Evolutionary conservation across 1,284 basidiomycete species (phyloP), one percentile per base, ranked within the genome.

Genomic region (Ceratobasidium sp.): DNA sequence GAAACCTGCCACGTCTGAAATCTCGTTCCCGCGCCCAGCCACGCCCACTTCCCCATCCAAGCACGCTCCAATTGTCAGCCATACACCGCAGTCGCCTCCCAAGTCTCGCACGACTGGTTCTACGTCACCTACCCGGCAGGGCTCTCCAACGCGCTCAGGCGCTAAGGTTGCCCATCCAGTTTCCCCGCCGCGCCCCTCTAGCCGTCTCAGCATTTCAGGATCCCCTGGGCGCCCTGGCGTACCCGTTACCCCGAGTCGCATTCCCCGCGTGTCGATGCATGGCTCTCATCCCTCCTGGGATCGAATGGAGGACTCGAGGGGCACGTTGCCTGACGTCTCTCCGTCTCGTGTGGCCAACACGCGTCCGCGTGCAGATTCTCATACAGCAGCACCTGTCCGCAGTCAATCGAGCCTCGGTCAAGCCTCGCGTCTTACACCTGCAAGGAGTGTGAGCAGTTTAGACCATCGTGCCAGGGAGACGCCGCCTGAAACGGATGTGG

Each of bases 221-320:
- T 65, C 63, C 8, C 63, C 63, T 7, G 33, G 48, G 33, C 63
- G 51, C 1, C 11, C 29, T 9, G 33, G n/a, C 2, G 51, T 29
- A 17, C 67, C 67, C 14, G 67, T 71, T 19, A 71, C 67, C 9
- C 67, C 67, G 22, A 59, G 54, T 29, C 36, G 67, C 4, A 71
- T 71, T 59, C 67, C 67, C 11, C 67, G 67, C 24, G 67, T 71
- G n/a, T 71, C 67, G 41, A 71, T 71, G 67, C 41, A 47, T n/a
- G 27, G 8, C 31, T 59, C 54, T 5, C 67, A 57, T 14, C 53
- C 54, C 17, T 69, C 65, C 3, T 69, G 51, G 65, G 65, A 54
- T 27, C 31, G 54, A 4, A 71, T 54, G 24, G 60, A 63, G 24
- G 60, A 56, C 33, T 11, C 27, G 9, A 36, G 29, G 4, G 36